phyloP scores from a whole-genome alignment of 208 protist species.

The Crithidia fasciculata region DNA sequence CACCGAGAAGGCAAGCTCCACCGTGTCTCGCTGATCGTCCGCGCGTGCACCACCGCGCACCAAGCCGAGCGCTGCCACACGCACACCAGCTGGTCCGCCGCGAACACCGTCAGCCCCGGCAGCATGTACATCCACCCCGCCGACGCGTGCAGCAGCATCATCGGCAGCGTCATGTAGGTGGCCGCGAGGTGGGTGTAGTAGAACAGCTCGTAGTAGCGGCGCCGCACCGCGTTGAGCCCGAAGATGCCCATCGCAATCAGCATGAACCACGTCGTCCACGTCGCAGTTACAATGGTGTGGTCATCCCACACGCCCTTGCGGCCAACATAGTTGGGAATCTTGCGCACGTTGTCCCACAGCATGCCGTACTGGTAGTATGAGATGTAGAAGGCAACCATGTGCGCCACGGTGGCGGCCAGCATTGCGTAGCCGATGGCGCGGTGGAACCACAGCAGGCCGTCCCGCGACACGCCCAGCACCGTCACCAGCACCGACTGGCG shows the following conservation, averaged over 20 bases:
- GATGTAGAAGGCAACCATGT: constrained; percentile 36
- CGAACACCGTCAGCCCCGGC: constrained; percentile 57
- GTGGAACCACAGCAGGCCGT: constrained; percentile 63
- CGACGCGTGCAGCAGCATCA: constrained; percentile 57
- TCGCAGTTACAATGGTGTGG: constrained; percentile 51
- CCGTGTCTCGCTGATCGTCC: constrained; percentile 30
- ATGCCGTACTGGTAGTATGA: constrained; percentile 29
- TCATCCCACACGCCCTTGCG: constrained; percentile 28
- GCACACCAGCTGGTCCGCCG: constrained; percentile 52
- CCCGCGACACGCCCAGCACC: constrained; percentile 57
- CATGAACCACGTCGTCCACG: constrained; percentile 42
- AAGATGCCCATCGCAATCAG: constrained; percentile 60
- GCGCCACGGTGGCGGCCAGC: constrained; percentile 30
- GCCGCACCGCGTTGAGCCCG: constrained; percentile 43
- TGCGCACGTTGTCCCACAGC: constrained; percentile 42
- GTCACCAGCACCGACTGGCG: constrained; percentile 54
- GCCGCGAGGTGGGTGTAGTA: constrained; percentile 67
- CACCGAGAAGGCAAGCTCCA: constrained; percentile 31
- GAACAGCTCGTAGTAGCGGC: constrained; percentile 71
- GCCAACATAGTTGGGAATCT: constrained; percentile 21
- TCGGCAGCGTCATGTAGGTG: constrained; percentile 54
- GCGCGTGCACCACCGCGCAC: constrained; percentile 28
- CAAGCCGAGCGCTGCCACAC: constrained; percentile 39
- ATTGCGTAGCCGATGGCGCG: constrained; percentile 48
- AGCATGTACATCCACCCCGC: constrained; percentile 68